A percentile compares a stretch with the other conserved stretches of the same genome.
Evolutionary conservation across 257 asterid genomes (phyloP).

Genomic region (Gentiana macrophylla): DNA sequence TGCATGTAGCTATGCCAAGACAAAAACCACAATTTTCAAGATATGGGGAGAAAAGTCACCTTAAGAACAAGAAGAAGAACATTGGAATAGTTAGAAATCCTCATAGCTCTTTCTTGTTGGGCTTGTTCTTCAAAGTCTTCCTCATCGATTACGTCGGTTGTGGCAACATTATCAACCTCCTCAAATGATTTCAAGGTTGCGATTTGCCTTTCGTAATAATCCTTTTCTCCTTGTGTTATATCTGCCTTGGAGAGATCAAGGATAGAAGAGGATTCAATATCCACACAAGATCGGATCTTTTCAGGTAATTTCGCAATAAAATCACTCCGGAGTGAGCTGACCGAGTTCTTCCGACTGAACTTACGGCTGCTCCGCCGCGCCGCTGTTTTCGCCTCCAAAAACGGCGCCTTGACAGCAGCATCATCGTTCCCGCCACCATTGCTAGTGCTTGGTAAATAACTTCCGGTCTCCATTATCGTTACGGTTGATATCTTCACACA

Average conservation of each 20-base stretch:
- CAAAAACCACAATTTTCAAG: no score
- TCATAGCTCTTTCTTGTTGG: slow-evolving; percentile 83
- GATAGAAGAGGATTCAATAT: slow-evolving; percentile 41
- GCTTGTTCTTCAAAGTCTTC: slow-evolving; percentile 55
- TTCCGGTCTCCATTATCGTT: slow-evolving; percentile 10
- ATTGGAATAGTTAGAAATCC: slow-evolving; percentile 70
- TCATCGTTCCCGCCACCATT: not conserved
- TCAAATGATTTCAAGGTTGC: slow-evolving; percentile 71
- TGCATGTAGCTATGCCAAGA: no score
- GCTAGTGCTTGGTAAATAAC: not conserved
- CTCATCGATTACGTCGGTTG: slow-evolving; percentile 37
- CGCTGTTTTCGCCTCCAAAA: slow-evolving; percentile 34
- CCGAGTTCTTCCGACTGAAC: slow-evolving; percentile 57
- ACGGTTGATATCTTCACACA: no score
- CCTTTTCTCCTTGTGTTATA: slow-evolving; percentile 57
- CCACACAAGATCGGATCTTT: slow-evolving; percentile 48
- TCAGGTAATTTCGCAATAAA: slow-evolving; percentile 60
- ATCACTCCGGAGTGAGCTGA: slow-evolving; percentile 43
- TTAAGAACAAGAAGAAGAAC: slow-evolving; percentile 57
- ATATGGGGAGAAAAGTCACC: slow-evolving; percentile 25
- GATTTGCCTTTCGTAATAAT: slow-evolving; percentile 72
- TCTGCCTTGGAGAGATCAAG: slow-evolving; percentile 33
- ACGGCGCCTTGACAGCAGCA: slow-evolving; percentile 27
- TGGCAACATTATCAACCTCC: slow-evolving; percentile 45
- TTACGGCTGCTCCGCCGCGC: slow-evolving; percentile 41